Percentiles rank a stretch among this genome's conserved stretches.
These are phyloP conservation scores for Sutorius australiensis DNA, from an alignment of 768 basidiomycete species.

Conservation along the genomic window DNA sequence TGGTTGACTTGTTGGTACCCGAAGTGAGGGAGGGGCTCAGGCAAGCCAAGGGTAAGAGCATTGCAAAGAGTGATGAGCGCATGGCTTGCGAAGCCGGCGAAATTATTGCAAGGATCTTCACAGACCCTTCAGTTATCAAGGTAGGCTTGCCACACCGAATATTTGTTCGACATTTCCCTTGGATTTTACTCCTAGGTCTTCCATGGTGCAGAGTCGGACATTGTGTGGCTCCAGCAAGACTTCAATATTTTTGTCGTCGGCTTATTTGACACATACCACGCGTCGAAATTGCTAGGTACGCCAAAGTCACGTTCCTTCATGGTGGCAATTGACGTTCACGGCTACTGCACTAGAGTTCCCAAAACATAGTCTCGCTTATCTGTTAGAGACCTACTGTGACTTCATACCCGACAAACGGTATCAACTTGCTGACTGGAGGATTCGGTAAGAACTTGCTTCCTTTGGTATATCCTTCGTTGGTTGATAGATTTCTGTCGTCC, in stretches of 20 bases:
- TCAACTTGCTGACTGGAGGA: conserved; percentile 96
- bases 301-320: background rate
- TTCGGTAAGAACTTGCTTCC: conserved; percentile 49
- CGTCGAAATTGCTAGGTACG: conserved; percentile 77
- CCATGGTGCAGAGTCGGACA: conserved; percentile 92
- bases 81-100: conserved; percentile 38
- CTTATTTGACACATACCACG: conserved; percentile 96
- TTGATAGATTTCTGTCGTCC: background rate
- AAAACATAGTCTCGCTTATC: conserved; percentile 75
- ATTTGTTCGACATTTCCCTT: background rate
- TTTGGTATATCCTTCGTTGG: background rate
- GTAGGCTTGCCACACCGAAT: conserved; percentile 35
- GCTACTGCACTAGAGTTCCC: conserved; percentile 57
- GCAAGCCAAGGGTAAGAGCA: conserved; percentile 46
- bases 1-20: conserved; percentile 72
- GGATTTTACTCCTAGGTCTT: conserved; percentile 55
- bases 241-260: conserved; percentile 93
- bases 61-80: conserved; percentile 9
- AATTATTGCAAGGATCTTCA: conserved; percentile 51
- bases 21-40: conserved; percentile 68
- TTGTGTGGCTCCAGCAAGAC: conserved; percentile 95
- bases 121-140: conserved; percentile 82
- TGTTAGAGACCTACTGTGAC: conserved; percentile 86
- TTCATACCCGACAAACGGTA: conserved; percentile 93
- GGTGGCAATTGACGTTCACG: background rate